Percentiles rank a stretch among this genome's conserved stretches.
phyloP scores from a whole-genome alignment of 169 alveolate species.

The Eimeria sp. region DNA sequence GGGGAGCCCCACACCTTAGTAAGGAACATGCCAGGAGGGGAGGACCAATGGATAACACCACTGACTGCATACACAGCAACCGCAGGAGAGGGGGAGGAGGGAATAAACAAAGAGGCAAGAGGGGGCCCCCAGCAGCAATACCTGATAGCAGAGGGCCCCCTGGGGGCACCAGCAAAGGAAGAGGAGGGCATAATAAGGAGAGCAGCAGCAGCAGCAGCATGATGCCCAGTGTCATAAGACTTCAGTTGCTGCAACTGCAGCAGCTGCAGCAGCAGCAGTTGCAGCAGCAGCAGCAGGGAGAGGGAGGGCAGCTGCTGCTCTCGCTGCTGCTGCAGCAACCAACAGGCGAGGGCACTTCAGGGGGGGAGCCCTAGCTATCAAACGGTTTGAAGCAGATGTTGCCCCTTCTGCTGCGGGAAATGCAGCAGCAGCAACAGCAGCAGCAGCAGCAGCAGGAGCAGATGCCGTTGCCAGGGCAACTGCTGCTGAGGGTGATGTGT shows the following conservation, averaged over 20 bases:
- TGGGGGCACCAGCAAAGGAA: too few relatives aligned
- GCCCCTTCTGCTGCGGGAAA: not conserved
- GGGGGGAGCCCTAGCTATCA: not conserved
- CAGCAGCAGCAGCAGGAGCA: slow-evolving; percentile 51
- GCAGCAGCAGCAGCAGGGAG: slow-evolving; percentile 37
- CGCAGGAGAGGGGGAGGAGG: not conserved
- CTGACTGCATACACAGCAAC: not conserved
- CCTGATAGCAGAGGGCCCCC: too few relatives aligned
- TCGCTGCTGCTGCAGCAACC: slow-evolving; percentile 47
- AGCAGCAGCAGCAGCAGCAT: not conserved
- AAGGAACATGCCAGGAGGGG: not conserved
- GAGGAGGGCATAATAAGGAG: too few relatives aligned
- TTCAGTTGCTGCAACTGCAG: slow-evolving; percentile 8
- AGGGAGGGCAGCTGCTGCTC: slow-evolving; percentile 22
- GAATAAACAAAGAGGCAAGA: not conserved
- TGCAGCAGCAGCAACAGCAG: slow-evolving; percentile 44
- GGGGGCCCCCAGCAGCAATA: not conserved
- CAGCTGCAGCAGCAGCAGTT: slow-evolving; percentile 27
- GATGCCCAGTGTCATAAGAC: not conserved
- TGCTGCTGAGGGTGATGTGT: not conserved
- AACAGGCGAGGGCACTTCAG: slow-evolving; percentile 5
- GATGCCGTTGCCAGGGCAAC: not conserved
- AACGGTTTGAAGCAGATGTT: not conserved
- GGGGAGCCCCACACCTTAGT: not conserved
- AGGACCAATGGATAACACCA: not conserved